Evolutionary conservation across 2,329 filamentous ascomycete genomes (phyloP).

Genomic region (Phaeosphaeria sp.): DNA sequence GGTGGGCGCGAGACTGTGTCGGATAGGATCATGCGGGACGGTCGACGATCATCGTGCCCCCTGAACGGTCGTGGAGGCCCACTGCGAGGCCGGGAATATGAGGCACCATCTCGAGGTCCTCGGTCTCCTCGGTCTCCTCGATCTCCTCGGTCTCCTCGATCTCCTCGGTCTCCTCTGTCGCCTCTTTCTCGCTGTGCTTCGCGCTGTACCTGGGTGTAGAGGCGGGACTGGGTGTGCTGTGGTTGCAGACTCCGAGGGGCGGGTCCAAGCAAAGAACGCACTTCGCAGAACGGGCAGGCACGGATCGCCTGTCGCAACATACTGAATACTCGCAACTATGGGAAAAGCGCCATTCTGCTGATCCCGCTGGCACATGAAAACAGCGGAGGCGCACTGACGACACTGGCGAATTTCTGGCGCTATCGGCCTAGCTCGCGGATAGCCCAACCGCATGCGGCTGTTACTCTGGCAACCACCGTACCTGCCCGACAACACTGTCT

Average conservation of each 20-base stretch:
- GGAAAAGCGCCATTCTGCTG: background rate
- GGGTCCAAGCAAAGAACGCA: conserved; percentile 30
- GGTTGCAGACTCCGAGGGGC: conserved; percentile 33
- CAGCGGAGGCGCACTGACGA: background rate
- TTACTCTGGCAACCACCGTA: conserved; percentile 27
- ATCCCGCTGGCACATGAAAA: background rate
- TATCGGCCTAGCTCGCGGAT: background rate
- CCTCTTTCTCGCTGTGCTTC: conserved; percentile 14
- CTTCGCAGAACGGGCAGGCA: conserved; percentile 54
- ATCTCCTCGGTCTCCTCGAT: background rate
- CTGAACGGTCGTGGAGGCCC: conserved; percentile 13
- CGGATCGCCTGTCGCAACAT: conserved; percentile 42
- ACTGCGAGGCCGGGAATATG: conserved; percentile 6
- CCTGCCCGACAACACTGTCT: conserved; percentile 28
- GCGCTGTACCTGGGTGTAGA: conserved; percentile 39
- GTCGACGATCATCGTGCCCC: conserved; percentile 48
- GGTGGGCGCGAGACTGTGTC: conserved; percentile 37
- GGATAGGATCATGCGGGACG: conserved; percentile 59
- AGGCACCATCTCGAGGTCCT: conserved; percentile 4
- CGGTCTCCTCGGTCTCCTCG: background rate
- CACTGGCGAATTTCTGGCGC: background rate
- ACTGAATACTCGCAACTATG: background rate
- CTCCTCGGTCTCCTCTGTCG: background rate
- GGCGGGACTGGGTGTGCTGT: conserved; percentile 35
- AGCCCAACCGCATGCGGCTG: conserved; percentile 5